These are phyloP conservation scores for Pythium insidiosum DNA, from an alignment of 352 stramenopile species.

Conservation along the genomic window DNA sequence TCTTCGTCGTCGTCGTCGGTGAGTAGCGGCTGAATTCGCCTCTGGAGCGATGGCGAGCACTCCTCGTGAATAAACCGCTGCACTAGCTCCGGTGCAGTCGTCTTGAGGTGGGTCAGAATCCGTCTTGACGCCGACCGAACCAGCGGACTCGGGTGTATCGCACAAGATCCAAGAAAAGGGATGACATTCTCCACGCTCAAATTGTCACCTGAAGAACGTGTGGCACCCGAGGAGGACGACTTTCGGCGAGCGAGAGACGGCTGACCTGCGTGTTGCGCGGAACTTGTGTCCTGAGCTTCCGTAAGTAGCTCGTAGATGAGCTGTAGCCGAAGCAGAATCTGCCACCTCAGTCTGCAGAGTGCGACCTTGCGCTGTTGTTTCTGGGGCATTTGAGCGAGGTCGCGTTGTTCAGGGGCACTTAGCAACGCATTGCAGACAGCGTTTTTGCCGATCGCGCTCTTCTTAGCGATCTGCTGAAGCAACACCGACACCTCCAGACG, in stretches of 20 bases:
- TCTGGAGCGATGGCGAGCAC: slow-evolving; percentile 50
- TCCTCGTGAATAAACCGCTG: slow-evolving; percentile 38
- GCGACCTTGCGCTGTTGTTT: slow-evolving; percentile 36
- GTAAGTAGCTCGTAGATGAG: slow-evolving; percentile 46
- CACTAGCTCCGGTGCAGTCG: slow-evolving; percentile 24
- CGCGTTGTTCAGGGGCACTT: slow-evolving; percentile 50
- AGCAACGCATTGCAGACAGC: slow-evolving; percentile 68
- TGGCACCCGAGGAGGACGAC: slow-evolving; percentile 16
- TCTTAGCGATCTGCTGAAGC: slow-evolving; percentile 33
- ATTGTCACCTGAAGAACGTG: slow-evolving; percentile 22
- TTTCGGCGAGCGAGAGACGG: slow-evolving; percentile 17
- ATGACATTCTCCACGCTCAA: slow-evolving; percentile 64
- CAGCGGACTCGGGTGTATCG: slow-evolving; percentile 41
- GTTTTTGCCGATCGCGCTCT: slow-evolving; percentile 43
- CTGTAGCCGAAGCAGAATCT: slow-evolving; percentile 48
- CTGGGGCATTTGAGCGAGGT: slow-evolving; percentile 21
- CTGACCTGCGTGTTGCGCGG: not conserved
- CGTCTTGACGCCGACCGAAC: slow-evolving; percentile 28
- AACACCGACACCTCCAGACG: slow-evolving; percentile 36
- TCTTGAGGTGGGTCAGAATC: slow-evolving; percentile 37
- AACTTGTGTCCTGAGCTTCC: slow-evolving; percentile 6
- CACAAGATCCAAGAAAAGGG: slow-evolving; percentile 58
- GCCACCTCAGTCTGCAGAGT: slow-evolving; percentile 48
- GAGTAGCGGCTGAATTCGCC: slow-evolving; percentile 43
- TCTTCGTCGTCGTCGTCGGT: slow-evolving; percentile 24